These are phyloP conservation scores for Austroboletus niveus DNA, from an alignment of 1,284 basidiomycete genomes.

Conservation along the genomic window DNA sequence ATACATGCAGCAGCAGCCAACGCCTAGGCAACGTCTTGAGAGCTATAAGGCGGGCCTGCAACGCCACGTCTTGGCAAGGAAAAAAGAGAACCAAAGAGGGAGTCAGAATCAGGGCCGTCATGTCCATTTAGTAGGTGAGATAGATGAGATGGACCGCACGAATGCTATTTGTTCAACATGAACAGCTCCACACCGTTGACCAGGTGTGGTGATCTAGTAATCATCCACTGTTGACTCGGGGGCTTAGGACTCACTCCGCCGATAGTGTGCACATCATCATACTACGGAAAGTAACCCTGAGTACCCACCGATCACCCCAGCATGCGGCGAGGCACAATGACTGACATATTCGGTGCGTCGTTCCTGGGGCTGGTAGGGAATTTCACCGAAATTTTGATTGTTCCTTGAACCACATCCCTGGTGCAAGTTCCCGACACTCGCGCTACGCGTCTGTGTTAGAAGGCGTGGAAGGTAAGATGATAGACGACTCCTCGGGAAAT, in stretches of 20 bases:
- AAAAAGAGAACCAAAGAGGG: slow-evolving; percentile 10
- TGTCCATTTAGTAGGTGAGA: slow-evolving; percentile 7
- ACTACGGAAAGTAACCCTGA: too few species aligned
- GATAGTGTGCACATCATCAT: too few species aligned
- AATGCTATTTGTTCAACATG: too few species aligned
- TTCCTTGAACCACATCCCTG: slow-evolving; percentile 17
- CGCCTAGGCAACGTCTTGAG: slow-evolving; percentile 1
- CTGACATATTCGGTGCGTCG: slow-evolving; percentile 4
- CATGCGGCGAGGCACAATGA: too few species aligned
- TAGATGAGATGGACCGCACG: slow-evolving; percentile 5
- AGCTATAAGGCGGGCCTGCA: background rate
- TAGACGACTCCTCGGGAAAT: too few species aligned
- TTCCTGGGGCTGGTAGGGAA: slow-evolving; percentile 14
- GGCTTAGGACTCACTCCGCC: too few species aligned
- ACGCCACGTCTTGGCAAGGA: slow-evolving; percentile 7
- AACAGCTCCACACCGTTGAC: too few species aligned
- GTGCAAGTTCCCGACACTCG: background rate
- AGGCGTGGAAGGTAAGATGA: too few species aligned
- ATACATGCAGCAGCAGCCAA: slow-evolving; percentile 6
- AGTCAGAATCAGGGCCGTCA: slow-evolving; percentile 6
- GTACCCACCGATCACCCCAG: too few species aligned
- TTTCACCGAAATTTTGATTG: slow-evolving; percentile 3
- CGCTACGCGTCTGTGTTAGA: background rate
- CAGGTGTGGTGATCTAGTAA: background rate
- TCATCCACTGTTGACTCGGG: too few species aligned